phyloP scores from a whole-genome alignment of 2,329 filamentous ascomycete genomes.

The Colletotrichum melonis region DNA sequence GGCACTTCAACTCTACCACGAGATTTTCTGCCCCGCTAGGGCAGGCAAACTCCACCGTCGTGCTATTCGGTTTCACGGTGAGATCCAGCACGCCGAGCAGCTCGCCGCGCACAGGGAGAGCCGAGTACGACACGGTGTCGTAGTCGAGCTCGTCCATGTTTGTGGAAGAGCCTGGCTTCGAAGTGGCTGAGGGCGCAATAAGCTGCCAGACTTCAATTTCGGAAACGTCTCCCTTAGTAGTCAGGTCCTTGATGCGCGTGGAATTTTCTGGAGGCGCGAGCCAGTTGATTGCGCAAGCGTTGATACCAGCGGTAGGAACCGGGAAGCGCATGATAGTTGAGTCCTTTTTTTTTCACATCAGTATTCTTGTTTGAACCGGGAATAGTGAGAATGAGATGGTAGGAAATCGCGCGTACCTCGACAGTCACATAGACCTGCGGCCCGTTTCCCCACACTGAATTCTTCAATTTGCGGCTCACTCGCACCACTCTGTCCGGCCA shows the following conservation, averaged over 20 bases:
- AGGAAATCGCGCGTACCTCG: not conserved
- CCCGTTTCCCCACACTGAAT: not conserved
- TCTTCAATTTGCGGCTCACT: not conserved
- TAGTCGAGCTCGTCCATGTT: slow-evolving; percentile 18
- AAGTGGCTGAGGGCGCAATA: not conserved
- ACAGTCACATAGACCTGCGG: not conserved
- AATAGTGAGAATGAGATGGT: not conserved
- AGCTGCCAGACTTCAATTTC: not conserved
- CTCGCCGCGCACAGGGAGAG: slow-evolving; percentile 18
- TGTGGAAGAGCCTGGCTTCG: not conserved
- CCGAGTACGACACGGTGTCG: slow-evolving; percentile 18
- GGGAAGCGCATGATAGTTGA: not conserved
- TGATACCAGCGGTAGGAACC: not conserved
- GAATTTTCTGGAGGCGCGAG: not conserved
- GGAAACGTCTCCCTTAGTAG: not conserved
- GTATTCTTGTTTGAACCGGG: not conserved
- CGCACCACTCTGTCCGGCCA: not conserved
- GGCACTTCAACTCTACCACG: slow-evolving; percentile 20
- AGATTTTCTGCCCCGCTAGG: not conserved
- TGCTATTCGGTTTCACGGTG: not conserved
- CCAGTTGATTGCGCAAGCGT: not conserved
- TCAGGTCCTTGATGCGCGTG: not conserved
- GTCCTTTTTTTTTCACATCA: not conserved
- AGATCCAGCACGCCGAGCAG: slow-evolving; percentile 17
- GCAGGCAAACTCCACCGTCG: not conserved